Conservation (phyloP, 1,139 yeast species). For the Hyphopichia burtonii region DNA sequence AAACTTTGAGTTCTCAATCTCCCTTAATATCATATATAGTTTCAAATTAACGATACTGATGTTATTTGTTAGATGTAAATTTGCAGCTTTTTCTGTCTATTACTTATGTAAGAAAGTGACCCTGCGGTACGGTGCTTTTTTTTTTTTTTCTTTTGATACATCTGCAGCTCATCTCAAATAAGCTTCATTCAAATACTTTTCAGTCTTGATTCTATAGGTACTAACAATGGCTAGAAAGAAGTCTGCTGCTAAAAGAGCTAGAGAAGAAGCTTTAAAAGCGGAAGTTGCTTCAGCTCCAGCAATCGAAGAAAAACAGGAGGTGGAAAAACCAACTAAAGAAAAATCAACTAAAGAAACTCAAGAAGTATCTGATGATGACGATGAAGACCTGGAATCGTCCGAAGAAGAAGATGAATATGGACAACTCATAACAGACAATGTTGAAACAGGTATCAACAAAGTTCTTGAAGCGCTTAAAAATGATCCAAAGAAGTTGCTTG, state of each 20-base stretch:
- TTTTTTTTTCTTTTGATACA: not conserved
- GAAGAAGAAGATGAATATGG: conserved; percentile 96
- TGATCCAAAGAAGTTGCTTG: conserved; percentile 63
- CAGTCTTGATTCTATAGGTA: not conserved
- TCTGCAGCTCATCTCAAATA: conserved; percentile 1
- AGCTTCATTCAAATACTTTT: not conserved
- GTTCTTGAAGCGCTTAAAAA: conserved; percentile 70
- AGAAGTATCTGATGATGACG: conserved; percentile 18
- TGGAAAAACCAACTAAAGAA: conserved; percentile 14
- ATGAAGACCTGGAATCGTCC: conserved; percentile 24
- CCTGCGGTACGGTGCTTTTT: not conserved
- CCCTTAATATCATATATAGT: too few relatives aligned
- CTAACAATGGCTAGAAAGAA: conserved; percentile 80
- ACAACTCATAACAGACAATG: conserved; percentile 80
- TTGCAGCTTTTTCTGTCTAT: not conserved
- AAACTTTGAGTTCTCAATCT: too few relatives aligned
- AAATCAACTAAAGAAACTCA: conserved; percentile 13
- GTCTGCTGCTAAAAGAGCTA: conserved; percentile 79
- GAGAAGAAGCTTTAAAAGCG: conserved; percentile 28
- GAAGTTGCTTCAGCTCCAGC: conserved; percentile 5
- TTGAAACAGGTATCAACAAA: conserved; percentile 73
- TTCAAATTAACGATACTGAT: too few relatives aligned
- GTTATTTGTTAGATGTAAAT: not conserved
- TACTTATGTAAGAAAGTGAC: not conserved
- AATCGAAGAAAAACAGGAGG: conserved; percentile 12